Evolutionary conservation across 2,329 filamentous ascomycete species (phyloP), one percentile per base, ranked within the genome.

Genomic region (Aureobasidium namibiae): DNA sequence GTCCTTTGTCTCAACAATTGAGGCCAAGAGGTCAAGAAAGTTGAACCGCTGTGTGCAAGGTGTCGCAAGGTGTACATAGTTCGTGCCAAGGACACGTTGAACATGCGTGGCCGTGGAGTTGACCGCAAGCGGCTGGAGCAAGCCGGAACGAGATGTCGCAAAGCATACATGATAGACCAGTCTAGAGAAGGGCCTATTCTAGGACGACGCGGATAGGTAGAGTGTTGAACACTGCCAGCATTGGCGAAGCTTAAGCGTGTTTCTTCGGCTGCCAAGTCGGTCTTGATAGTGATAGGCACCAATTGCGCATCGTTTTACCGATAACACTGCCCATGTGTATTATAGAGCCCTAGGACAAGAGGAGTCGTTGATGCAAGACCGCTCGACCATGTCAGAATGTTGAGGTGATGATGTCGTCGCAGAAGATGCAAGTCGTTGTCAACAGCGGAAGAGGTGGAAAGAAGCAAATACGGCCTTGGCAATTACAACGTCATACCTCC

Each of bases 261-360:
- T 49, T 36, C 33, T 24, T 50, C 46, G 46, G 46, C 46, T 31
- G 46, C 46, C 46, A 50, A 50, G 46, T 50, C 46, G 46, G 46
- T n/a, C 46, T 50, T 50, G 46, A 24, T 38, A n/a, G 3, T 21
- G 26, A 36, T 7, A 34, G 3, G 3, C 11, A 31, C 31, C 21
- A 18, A 38, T 8, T 16, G 46, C 33, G 46, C 46, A 33, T 8
- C 24, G 16, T 24, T 45, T 23, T 13, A 14, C 16, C 3, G 16
- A 48, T 2, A 10, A 1, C 1, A 0, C 31, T 23, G 6, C 29
- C 14, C 18, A 10, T 18, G 31, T 14, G 29, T 5, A 16, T 23
- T 16, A 14, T 5, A 23, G 16, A 34, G 45, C n/a, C 31, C 18
- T 34, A 14, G 24, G 45, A 4, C n/a, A 23, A 34, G n/a, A 31